These are phyloP conservation scores for Datura wrightii DNA, from an alignment of 257 asterid species.

Conservation along the genomic window DNA sequence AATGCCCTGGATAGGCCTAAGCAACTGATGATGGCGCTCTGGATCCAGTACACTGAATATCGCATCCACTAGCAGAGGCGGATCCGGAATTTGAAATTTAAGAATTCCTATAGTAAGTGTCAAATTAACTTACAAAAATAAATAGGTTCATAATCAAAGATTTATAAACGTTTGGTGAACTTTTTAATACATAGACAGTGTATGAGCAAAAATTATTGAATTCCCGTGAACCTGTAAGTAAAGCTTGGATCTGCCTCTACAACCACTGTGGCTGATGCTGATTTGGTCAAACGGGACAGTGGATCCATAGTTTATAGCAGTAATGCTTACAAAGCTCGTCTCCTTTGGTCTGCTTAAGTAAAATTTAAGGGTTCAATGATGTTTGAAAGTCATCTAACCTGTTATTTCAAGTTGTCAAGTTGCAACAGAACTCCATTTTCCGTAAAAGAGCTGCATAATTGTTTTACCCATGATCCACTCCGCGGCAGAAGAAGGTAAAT, in stretches of 20 bases:
- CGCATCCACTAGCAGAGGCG: no score
- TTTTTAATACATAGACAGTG: no score
- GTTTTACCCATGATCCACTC: constrained; percentile 85
- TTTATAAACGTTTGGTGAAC: no score
- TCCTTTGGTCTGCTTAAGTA: neutral
- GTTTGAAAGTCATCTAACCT: constrained; percentile 24
- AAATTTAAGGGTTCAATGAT: neutral
- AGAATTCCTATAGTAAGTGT: no score
- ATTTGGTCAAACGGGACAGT: neutral
- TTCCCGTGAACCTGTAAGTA: neutral
- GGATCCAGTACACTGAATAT: no score
- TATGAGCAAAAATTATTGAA: no score
- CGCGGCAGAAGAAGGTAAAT: constrained; percentile 54
- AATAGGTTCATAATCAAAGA: no score
- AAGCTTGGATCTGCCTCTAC: neutral
- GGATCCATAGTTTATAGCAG: neutral
- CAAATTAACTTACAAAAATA: no score
- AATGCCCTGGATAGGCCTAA: no score
- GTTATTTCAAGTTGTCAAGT: neutral
- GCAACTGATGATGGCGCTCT: no score
- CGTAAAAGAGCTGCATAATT: constrained; percentile 50
- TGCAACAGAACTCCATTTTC: constrained; percentile 43
- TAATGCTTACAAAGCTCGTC: neutral
- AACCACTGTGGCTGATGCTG: neutral
- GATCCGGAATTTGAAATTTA: no score